Base-by-base conservation (phyloP, 257 asterid genomes). In the Salvia miltiorrhiza region DNA sequence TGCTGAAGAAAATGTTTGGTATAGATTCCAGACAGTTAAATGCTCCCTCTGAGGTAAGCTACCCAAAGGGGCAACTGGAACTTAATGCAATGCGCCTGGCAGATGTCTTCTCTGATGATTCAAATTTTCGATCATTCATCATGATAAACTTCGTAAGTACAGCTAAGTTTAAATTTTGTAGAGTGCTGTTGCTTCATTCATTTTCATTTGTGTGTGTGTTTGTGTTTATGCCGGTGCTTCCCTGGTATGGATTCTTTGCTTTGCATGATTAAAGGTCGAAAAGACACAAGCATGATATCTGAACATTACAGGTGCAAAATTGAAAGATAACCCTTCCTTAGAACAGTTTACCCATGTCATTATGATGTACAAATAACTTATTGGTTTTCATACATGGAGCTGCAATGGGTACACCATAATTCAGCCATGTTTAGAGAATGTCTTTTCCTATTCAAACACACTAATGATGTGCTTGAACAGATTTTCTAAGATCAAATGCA, bases 81-180 rank as follows among this genome's bases (percentile, higher is more conserved):
- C 92, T 94, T 65, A 94, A 86, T 77, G 96, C 97, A 40, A 82
- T 94, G 99, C 97, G 95, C 49, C 87, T 94, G 73, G 84, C 92
- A 28, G 99, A 94, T 65, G 84, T 94, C 73, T 86, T 94, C 79
- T 91, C 99, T 24, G 99, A 94, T 66, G 99, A 94, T 84, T 91
- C 99, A 77, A 94, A 91, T 77, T 94, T 89, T 49, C 89, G 98
- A 55, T 80, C 97, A 13, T 87, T 77, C 70, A 81, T 91, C 75
- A 91, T 85, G 80, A 76, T 73, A 50, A 75, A 87, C 77, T 91
- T 91, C 81, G 99, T 94, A 85, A 91, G 11, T 48, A 4, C 66
- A 35, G 41, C 52, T 45, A 24, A 66, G 54, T 32, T 44, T 71
- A 41, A 40, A 24, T 37, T 32, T 40, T 33, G 9, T 65, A 20